These are phyloP conservation scores for Aspergillus vadensis DNA, from an alignment of 2,329 filamentous ascomycete species.

Conservation along the genomic window DNA sequence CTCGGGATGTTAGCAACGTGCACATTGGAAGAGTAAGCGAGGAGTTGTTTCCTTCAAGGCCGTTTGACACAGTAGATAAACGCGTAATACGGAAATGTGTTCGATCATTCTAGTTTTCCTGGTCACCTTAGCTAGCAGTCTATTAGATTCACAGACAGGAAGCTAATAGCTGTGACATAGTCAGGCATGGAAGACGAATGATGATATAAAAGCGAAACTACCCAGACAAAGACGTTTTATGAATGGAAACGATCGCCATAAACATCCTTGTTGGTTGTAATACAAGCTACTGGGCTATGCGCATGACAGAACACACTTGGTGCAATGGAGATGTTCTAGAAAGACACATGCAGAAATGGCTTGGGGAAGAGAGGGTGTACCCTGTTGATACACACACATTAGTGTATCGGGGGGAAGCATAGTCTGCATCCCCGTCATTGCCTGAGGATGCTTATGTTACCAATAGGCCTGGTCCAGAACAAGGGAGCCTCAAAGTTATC, in stretches of 20 bases:
- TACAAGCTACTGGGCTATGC: not conserved
- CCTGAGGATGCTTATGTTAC: conserved; percentile 16
- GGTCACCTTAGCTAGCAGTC: not conserved
- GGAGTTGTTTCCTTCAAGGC: no score
- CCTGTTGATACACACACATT: conserved; percentile 30
- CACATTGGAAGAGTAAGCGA: no score
- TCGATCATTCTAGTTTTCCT: not conserved
- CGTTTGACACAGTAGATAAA: not conserved
- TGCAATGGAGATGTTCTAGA: conserved; percentile 19
- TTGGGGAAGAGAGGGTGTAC: conserved; percentile 13
- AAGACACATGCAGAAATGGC: conserved; percentile 15
- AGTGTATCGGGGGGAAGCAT: conserved; percentile 39
- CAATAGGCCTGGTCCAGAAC: conserved; percentile 5
- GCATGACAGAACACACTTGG: not conserved
- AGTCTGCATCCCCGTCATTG: conserved; percentile 29
- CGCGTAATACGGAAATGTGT: not conserved
- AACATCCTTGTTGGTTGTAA: not conserved
- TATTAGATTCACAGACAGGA: not conserved
- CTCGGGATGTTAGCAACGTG: no score
- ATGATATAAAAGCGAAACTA: no score
- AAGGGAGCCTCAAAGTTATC: not conserved
- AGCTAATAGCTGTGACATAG: no score
- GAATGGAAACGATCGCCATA: not conserved
- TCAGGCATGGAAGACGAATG: no score
- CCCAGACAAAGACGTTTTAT: no score